phyloP scores from a whole-genome alignment of 257 asterid species.

The Parsonsia alboflavescens region DNA sequence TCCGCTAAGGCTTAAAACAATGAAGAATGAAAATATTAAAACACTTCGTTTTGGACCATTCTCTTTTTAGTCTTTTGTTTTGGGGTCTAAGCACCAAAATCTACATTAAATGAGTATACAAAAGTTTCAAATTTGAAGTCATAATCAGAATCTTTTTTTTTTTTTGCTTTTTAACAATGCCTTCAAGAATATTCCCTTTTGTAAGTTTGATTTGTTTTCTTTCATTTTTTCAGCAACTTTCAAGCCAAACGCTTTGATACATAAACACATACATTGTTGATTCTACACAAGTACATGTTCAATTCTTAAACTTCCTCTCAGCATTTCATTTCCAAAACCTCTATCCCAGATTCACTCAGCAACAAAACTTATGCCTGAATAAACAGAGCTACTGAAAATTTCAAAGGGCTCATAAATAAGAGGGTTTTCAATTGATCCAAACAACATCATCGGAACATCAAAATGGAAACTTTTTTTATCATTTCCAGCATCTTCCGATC shows the following conservation, averaged over 20 bases:
- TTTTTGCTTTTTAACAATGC: not conserved
- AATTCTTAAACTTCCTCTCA: conserved; percentile 1
- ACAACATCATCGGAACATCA: not conserved
- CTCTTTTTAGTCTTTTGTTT: not conserved
- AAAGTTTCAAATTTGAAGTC: not conserved
- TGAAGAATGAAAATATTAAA: not conserved
- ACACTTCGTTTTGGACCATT: not conserved
- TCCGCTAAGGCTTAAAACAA: not conserved
- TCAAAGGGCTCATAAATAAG: not conserved
- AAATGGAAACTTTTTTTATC: not conserved
- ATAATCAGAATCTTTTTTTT: not conserved
- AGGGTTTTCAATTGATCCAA: not conserved
- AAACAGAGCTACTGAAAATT: not conserved
- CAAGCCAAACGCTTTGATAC: not conserved
- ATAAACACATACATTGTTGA: not conserved
- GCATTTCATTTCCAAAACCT: no score
- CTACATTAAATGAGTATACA: not conserved
- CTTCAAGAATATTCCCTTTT: not conserved
- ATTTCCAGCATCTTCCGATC: not conserved
- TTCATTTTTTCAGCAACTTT: not conserved
- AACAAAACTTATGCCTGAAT: not conserved
- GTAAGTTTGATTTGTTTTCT: not conserved
- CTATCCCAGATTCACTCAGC: not conserved
- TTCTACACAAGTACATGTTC: not conserved
- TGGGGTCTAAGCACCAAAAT: not conserved